Conservation (phyloP, 345 rosid species). For the Conringia planisiliqua region DNA sequence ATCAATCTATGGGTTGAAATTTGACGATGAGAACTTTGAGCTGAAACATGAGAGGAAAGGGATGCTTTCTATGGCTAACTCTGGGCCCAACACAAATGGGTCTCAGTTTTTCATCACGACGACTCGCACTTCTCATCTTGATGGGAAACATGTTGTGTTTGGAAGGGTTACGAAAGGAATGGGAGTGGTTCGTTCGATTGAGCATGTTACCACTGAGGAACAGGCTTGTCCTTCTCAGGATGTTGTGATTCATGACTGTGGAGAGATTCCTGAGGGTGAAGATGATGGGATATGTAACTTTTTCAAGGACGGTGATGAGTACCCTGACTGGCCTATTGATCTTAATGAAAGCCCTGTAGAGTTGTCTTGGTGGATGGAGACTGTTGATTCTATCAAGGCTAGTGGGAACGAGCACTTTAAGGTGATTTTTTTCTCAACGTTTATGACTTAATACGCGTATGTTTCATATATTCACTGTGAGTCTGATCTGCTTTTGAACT, state of each 20-base stretch:
- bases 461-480: neutral
- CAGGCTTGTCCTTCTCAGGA: conserved; percentile 54
- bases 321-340: conserved; percentile 93
- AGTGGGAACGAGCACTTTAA: conserved; percentile 73
- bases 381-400: conserved; percentile 69
- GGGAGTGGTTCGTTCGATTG: conserved; percentile 88
- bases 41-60: conserved; percentile 95
- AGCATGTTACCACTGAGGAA: conserved; percentile 57
- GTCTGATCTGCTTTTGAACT: neutral
- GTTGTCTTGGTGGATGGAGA: conserved; percentile 90
- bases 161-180: conserved; percentile 87
- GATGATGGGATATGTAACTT: conserved; percentile 81
- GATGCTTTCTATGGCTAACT: conserved; percentile 88
- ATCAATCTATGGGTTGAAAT: conserved; percentile 82
- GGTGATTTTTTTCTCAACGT: conserved; percentile 34
- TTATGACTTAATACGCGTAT: neutral
- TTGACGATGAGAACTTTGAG: conserved; percentile 87
- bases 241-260: conserved; percentile 69
- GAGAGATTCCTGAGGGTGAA: conserved; percentile 67
- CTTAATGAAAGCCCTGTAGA: conserved; percentile 57
- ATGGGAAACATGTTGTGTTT: conserved; percentile 93
- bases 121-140: conserved; percentile 73
- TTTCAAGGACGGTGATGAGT: conserved; percentile 85
- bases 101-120: conserved; percentile 98
- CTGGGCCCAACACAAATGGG: conserved; percentile 87